A percentile compares a stretch with the other conserved stretches of the same genome.
Conservation (phyloP, 495 filamentous ascomycete genomes). For the Xylaria scruposa region DNA sequence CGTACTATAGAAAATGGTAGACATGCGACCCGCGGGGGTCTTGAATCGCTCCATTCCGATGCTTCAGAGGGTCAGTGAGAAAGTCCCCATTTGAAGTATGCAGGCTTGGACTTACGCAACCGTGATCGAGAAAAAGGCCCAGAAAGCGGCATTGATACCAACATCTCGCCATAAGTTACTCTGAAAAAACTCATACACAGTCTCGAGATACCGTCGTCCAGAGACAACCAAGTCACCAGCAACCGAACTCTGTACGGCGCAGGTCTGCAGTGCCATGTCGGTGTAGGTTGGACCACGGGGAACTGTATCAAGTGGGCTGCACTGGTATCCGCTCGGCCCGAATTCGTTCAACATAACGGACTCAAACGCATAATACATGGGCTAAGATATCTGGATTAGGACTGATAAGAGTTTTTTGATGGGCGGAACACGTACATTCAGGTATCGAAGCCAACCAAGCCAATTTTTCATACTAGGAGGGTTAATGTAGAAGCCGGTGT, state of each 20-base stretch:
- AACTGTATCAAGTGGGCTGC: conserved; percentile 64
- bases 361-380: conserved; percentile 84
- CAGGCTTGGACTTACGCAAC: conserved; percentile 48
- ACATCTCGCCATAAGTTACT: conserved; percentile 77
- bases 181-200: conserved; percentile 63
- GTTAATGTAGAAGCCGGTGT: conserved; percentile 82
- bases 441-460: conserved; percentile 76
- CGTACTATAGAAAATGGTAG: conserved; percentile 39
- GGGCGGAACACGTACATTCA: conserved; percentile 51
- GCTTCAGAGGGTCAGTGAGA: conserved; percentile 13
- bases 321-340: conserved; percentile 63
- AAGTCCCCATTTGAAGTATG: conserved; percentile 24
- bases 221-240: conserved; percentile 57
- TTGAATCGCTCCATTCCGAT: conserved; percentile 43
- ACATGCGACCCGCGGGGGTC: conserved; percentile 34
- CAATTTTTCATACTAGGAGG: conserved; percentile 73
- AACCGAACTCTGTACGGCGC: conserved; percentile 65
- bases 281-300: conserved; percentile 53
- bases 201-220: conserved; percentile 70
- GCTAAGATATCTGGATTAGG: conserved; percentile 34
- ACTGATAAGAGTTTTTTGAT: background rate
- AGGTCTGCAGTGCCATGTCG: conserved; percentile 57
- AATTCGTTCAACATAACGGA: conserved; percentile 92
- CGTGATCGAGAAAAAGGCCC: conserved; percentile 63
- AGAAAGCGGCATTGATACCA: conserved; percentile 77